Conservation (phyloP, 805 yeast species). For the Scheffersomyces ergatensis region DNA sequence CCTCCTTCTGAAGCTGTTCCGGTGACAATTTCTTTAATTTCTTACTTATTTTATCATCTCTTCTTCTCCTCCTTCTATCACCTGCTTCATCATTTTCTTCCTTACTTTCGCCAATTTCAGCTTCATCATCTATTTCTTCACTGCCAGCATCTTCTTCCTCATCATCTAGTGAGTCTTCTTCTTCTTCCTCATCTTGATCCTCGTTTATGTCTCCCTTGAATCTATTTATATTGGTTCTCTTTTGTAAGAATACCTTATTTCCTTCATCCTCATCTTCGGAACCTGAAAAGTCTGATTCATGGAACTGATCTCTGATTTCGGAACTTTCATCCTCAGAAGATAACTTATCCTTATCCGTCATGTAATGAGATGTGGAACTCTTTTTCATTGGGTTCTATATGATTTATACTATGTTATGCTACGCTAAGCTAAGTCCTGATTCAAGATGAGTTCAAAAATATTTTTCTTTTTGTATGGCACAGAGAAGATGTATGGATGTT, state of each 20-base stretch:
- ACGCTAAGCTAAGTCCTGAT: too few relatives aligned
- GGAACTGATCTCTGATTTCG: neutral
- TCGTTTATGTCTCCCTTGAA: slow-evolving; percentile 9
- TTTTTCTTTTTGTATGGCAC: too few relatives aligned
- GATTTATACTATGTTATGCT: too few relatives aligned
- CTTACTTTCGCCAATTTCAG: slow-evolving; percentile 12
- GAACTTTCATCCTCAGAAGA: neutral
- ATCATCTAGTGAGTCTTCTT: slow-evolving; percentile 8
- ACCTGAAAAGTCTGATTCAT: slow-evolving; percentile 8
- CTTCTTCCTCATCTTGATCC: slow-evolving; percentile 17
- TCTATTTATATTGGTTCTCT: slow-evolving; percentile 9
- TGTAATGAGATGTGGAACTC: too few relatives aligned
- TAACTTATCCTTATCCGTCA: neutral
- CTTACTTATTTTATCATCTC: slow-evolving; percentile 11
- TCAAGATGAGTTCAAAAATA: too few relatives aligned
- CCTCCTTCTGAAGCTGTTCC: slow-evolving; percentile 52
- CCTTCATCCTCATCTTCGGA: slow-evolving; percentile 11
- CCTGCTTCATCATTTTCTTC: slow-evolving; percentile 7
- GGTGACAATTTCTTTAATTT: slow-evolving; percentile 58
- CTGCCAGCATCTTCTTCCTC: slow-evolving; percentile 11
- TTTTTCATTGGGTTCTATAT: too few relatives aligned
- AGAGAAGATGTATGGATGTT: too few relatives aligned
- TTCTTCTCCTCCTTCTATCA: slow-evolving; percentile 4
- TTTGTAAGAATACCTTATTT: slow-evolving; percentile 6
- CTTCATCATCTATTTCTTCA: slow-evolving; percentile 15